Percentiles rank a stretch among this genome's conserved stretches.
phyloP scores from a whole-genome alignment of 1,284 basidiomycete species.

The Ustilago bromivora region DNA sequence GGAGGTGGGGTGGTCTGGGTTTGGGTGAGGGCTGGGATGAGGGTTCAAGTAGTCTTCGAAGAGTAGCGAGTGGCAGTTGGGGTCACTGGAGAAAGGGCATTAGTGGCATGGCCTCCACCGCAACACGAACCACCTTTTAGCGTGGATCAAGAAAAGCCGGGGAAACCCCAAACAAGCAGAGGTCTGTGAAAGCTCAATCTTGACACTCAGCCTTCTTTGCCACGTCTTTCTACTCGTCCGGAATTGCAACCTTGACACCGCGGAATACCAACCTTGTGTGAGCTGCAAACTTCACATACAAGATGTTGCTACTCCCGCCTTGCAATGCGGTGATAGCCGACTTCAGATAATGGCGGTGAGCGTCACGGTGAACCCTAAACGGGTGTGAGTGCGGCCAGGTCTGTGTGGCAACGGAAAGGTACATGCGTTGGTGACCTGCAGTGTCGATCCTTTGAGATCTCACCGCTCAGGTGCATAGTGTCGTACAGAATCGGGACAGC shows the following conservation, averaged over 20 bases:
- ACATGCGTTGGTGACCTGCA: neutral
- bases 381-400: neutral
- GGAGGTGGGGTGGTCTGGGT: neutral
- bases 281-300: neutral
- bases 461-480: neutral
- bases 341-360: too few relatives aligned
- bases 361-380: too few relatives aligned
- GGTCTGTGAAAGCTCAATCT: constrained; percentile 5
- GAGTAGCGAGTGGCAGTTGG: neutral
- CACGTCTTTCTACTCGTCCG: neutral
- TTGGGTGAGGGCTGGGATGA: neutral
- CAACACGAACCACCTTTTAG: constrained; percentile 7
- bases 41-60: constrained; percentile 1
- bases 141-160: constrained; percentile 11
- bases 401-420: neutral
- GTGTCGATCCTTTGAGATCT: neutral
- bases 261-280: neutral
- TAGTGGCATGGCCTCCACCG: neutral
- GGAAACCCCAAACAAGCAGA: constrained; percentile 2
- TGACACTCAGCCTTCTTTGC: too few relatives aligned
- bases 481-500: too few relatives aligned
- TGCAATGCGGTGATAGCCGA: neutral
- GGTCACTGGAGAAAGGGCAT: neutral
- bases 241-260: neutral
- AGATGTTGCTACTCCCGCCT: neutral